phyloP scores from a whole-genome alignment of 2,329 filamentous ascomycete genomes.

The Cadophora gregata region DNA sequence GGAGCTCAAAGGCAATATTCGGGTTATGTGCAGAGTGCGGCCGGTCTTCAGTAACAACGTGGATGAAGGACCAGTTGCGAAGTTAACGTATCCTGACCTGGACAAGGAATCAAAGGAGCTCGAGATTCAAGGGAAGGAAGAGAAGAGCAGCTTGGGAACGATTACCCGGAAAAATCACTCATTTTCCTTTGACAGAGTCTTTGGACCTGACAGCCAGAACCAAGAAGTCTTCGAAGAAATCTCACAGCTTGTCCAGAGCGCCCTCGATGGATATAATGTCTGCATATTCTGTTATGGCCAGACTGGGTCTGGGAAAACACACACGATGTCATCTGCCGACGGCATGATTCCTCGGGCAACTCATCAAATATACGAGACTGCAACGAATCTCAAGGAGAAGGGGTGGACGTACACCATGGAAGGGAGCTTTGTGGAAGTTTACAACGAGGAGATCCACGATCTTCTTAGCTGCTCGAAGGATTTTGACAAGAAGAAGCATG shows the following conservation, averaged over 20 bases:
- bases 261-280: conserved; percentile 96
- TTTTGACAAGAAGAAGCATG: conserved; percentile 81
- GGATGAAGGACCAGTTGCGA: conserved; percentile 69
- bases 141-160: conserved; percentile 79
- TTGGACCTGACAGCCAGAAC: conserved; percentile 78
- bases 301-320: conserved; percentile 95
- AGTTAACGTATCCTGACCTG: conserved; percentile 78
- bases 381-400: conserved; percentile 82
- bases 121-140: conserved; percentile 80
- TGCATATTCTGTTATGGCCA: conserved; percentile 99
- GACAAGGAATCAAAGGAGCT: conserved; percentile 88
- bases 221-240: conserved; percentile 93
- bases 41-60: conserved; percentile 62
- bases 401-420: conserved; percentile 96
- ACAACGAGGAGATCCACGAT: conserved; percentile 97
- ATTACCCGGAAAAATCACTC: conserved; percentile 79
- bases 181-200: conserved; percentile 94
- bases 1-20: conserved; percentile 96
- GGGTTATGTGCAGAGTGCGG: conserved; percentile 95
- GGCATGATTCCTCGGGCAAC: conserved; percentile 97
- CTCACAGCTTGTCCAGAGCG: conserved; percentile 94
- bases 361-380: conserved; percentile 90
- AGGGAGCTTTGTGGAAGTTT: conserved; percentile 95
- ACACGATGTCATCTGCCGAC: conserved; percentile 88
- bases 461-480: conserved; percentile 75